These are phyloP conservation scores for Cyclotella distinguenda DNA, from an alignment of 108 stramenopile genomes.

Conservation along the genomic window DNA sequence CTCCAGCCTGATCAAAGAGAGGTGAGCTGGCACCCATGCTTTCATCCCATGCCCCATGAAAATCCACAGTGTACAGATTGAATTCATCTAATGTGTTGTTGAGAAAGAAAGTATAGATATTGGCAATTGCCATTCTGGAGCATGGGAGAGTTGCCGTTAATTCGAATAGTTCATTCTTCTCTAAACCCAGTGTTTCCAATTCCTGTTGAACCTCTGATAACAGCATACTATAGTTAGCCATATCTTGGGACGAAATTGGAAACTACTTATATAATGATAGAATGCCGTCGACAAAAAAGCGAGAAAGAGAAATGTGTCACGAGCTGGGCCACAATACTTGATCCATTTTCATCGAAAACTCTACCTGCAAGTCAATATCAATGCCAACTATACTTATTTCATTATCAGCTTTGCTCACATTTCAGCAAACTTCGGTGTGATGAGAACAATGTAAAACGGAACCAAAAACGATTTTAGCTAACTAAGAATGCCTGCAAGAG, in stretches of 20 bases:
- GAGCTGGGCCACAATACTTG: no score
- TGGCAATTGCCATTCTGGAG: neutral
- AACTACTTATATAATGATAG: neutral
- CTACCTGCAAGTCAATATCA: conserved; percentile 28
- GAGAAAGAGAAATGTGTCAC: no score
- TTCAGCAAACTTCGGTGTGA: conserved; percentile 14
- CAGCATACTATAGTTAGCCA: conserved; percentile 24
- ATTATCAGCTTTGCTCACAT: conserved; percentile 14
- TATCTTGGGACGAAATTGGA: conserved; percentile 11
- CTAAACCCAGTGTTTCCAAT: conserved; percentile 4
- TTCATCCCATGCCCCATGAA: conserved; percentile 27
- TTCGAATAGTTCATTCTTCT: conserved; percentile 1
- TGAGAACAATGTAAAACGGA: neutral
- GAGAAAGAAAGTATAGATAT: conserved; percentile 2
- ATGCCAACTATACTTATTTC: conserved; percentile 32
- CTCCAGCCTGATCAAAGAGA: conserved; percentile 17
- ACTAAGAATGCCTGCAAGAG: no score
- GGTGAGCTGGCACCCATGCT: conserved; percentile 22
- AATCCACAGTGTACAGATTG: conserved; percentile 21
- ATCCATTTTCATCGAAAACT: no score
- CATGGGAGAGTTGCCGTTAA: conserved; percentile 31
- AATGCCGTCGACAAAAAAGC: no score
- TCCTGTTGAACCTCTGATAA: conserved; percentile 5
- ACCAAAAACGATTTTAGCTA: neutral
- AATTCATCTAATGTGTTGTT: conserved; percentile 10